Evolutionary conservation across 2,329 filamentous ascomycete species (phyloP).

Genomic region (Cytospora paraplurivora): DNA sequence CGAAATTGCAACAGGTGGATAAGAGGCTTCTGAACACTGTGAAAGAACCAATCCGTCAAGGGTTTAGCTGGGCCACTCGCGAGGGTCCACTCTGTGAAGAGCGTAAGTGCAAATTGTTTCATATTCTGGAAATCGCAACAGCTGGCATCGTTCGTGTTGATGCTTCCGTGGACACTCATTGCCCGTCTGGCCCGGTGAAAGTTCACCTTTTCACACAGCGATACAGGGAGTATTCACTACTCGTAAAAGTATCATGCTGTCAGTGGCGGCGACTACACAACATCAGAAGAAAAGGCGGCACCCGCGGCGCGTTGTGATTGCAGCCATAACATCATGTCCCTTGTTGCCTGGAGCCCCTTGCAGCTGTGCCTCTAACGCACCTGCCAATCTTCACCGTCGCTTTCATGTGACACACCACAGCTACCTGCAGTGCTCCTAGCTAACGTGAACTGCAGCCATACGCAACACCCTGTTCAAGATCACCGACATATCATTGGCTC

Average conservation of each 20-base stretch:
- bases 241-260: conserved; percentile 1
- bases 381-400: conserved; percentile 5
- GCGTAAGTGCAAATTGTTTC: conserved; percentile 60
- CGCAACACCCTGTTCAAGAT: conserved; percentile 98
- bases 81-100: conserved; percentile 98
- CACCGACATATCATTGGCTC: conserved; percentile 83
- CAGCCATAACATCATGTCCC: conserved; percentile 14
- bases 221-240: no score
- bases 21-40: conserved; percentile 86
- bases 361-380: conserved; percentile 18
- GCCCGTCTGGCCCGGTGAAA: conserved; percentile 11
- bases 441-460: conserved; percentile 62
- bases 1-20: conserved; percentile 63
- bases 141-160: conserved; percentile 12
- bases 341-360: conserved; percentile 11
- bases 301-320: conserved; percentile 23
- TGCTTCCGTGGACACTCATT: conserved; percentile 12
- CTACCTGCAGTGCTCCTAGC: conserved; percentile 13
- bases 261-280: conserved; percentile 15
- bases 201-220: neutral
- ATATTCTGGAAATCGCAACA: conserved; percentile 29
- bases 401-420: conserved; percentile 5
- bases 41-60: conserved; percentile 89
- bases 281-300: conserved; percentile 6
- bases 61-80: conserved; percentile 93